Evolutionary conservation across 306 rosid genomes (phyloP).

Genomic region (Cicer chorassanicum): DNA sequence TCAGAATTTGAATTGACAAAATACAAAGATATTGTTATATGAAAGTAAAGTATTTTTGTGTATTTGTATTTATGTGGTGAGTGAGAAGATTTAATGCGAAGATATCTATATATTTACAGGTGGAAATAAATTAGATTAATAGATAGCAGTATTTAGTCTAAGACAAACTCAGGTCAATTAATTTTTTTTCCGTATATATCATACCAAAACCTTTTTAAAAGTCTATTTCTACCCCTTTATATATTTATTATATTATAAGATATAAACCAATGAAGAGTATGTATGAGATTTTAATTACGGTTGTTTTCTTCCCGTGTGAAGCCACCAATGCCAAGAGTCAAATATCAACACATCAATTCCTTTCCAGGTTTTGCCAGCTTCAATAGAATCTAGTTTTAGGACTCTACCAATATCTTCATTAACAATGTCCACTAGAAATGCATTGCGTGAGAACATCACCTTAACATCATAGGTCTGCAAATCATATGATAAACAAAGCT

Average conservation of each 20-base stretch:
- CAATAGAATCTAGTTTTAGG: constrained; percentile 52
- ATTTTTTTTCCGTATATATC: too few species aligned
- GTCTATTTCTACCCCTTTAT: too few species aligned
- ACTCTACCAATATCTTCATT: constrained; percentile 46
- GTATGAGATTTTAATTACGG: constrained; percentile 41
- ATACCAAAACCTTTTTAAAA: too few species aligned
- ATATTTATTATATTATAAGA: neutral
- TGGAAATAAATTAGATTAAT: too few species aligned
- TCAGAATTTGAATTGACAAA: too few species aligned
- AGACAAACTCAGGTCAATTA: too few species aligned
- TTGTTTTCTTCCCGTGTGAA: constrained; percentile 56
- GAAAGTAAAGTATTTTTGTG: too few species aligned
- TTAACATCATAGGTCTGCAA: constrained; percentile 52
- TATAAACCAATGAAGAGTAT: neutral
- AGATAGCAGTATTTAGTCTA: too few species aligned
- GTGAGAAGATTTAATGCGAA: too few species aligned
- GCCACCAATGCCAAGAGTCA: constrained; percentile 76
- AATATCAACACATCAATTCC: constrained; percentile 54
- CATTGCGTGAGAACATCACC: constrained; percentile 53
- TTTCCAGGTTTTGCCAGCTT: constrained; percentile 46
- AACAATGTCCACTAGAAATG: constrained; percentile 52
- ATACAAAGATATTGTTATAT: too few species aligned
- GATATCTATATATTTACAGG: too few species aligned
- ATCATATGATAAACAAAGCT: neutral
- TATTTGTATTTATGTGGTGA: too few species aligned